Conservation (phyloP, 805 yeast species). For the Schizosaccharomyces lindneri region DNA sequence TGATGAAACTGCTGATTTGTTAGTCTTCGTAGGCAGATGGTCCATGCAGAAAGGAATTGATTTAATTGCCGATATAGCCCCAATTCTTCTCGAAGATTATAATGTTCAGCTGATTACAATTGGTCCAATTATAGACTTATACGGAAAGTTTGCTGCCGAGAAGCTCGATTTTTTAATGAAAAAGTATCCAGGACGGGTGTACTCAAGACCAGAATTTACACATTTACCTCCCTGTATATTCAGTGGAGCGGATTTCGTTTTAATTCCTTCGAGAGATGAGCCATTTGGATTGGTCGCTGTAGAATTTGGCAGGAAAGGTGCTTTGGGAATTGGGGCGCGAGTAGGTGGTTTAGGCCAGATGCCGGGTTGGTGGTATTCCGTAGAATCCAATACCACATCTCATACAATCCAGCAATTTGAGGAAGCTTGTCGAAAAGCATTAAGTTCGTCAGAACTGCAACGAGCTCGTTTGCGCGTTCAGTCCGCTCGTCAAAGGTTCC, state of each 20-base stretch:
- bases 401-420: slow-evolving; percentile 1
- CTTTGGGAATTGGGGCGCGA: slow-evolving; percentile 1
- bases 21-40: slow-evolving; percentile 1
- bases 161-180: neutral
- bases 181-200: neutral
- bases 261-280: slow-evolving; percentile 2
- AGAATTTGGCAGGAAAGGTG: slow-evolving; percentile 1
- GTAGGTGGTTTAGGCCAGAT: slow-evolving; percentile 2
- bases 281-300: slow-evolving; percentile 3
- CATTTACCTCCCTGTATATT: slow-evolving; percentile 2
- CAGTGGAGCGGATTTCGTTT: slow-evolving; percentile 1
- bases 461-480: neutral
- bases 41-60: slow-evolving; percentile 2
- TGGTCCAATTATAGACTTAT: slow-evolving; percentile 1
- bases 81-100: neutral
- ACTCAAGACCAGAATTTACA: neutral
- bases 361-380: slow-evolving; percentile 3
- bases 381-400: neutral
- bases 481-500: slow-evolving; percentile 1
- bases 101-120: neutral
- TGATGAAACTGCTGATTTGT: neutral
- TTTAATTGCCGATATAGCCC: neutral
- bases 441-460: neutral
- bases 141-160: slow-evolving; percentile 2
- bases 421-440: neutral